Conservation (phyloP, 1,139 yeast species). For the Petasospora fabianii region DNA sequence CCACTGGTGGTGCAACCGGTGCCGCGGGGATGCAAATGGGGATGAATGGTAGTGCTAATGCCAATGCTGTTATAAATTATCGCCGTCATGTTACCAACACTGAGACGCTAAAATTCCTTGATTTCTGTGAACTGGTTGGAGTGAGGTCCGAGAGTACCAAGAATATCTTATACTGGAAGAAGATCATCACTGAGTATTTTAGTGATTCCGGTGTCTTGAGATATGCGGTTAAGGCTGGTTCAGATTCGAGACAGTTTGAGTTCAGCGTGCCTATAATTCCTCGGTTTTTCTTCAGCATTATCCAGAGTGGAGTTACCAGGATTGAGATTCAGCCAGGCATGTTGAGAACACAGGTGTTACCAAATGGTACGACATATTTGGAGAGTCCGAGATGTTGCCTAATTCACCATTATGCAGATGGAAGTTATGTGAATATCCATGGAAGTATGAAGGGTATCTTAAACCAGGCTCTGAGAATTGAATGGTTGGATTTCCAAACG, state of each 20-base stretch:
- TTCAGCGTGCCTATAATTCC: conserved; percentile 66
- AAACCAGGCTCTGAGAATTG: conserved; percentile 28
- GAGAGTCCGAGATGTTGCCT: conserved; percentile 55
- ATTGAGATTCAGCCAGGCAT: conserved; percentile 62
- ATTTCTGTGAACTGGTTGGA: conserved; percentile 37
- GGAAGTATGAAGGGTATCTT: conserved; percentile 16
- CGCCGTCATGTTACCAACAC: conserved; percentile 29
- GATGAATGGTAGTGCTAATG: conserved; percentile 6
- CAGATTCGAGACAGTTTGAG: conserved; percentile 55
- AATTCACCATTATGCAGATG: conserved; percentile 60
- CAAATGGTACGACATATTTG: conserved; percentile 62
- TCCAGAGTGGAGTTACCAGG: conserved; percentile 50
- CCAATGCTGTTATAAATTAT: conserved; percentile 16
- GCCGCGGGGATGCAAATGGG: conserved; percentile 3
- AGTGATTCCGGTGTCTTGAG: conserved; percentile 45
- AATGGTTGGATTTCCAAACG: conserved; percentile 64
- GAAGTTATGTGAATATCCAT: conserved; percentile 46
- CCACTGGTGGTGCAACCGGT: conserved; percentile 2
- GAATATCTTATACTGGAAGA: conserved; percentile 45
- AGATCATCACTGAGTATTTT: conserved; percentile 44
- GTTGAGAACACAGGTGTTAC: conserved; percentile 61
- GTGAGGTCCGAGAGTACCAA: conserved; percentile 35
- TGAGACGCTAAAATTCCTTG: conserved; percentile 35
- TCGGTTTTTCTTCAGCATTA: conserved; percentile 52
- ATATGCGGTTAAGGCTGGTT: conserved; percentile 41